Evolutionary conservation across 116 monocot species (phyloP).

Genomic region (Zostera marina): DNA sequence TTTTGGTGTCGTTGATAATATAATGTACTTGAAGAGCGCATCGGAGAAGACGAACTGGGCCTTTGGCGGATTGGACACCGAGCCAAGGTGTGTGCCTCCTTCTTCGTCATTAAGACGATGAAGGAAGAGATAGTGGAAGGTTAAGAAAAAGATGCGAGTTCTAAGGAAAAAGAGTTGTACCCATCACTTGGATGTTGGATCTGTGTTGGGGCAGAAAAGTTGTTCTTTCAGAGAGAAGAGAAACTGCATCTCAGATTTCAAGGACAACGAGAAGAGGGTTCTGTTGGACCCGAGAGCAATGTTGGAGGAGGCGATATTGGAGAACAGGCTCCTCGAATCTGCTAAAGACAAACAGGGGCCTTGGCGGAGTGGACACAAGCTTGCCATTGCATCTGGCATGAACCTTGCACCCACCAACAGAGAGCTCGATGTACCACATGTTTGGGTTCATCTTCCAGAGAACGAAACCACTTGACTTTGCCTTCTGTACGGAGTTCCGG

Average conservation of each 20-base stretch:
- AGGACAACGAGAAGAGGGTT: constrained; percentile 30
- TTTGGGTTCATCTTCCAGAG: constrained; percentile 88
- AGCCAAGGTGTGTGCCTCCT: constrained; percentile 96
- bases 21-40: constrained; percentile 38
- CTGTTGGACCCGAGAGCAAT: constrained; percentile 16
- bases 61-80: constrained; percentile 80
- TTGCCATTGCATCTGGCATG: constrained; percentile 74
- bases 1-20: neutral
- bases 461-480: constrained; percentile 69
- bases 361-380: too few species aligned
- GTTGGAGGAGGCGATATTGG: constrained; percentile 24
- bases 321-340: constrained; percentile 17
- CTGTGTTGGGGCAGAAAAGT: constrained; percentile 23
- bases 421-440: constrained; percentile 95
- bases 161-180: neutral
- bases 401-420: constrained; percentile 72
- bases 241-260: constrained; percentile 47
- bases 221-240: constrained; percentile 65
- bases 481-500: constrained; percentile 16
- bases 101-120: neutral
- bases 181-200: neutral
- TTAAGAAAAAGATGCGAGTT: neutral
- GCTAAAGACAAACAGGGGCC: too few species aligned
- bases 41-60: constrained; percentile 85
- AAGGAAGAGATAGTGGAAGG: neutral